These are phyloP conservation scores for Ophiostoma triangulosporum DNA, from an alignment of 2,329 filamentous ascomycete species.

Conservation along the genomic window DNA sequence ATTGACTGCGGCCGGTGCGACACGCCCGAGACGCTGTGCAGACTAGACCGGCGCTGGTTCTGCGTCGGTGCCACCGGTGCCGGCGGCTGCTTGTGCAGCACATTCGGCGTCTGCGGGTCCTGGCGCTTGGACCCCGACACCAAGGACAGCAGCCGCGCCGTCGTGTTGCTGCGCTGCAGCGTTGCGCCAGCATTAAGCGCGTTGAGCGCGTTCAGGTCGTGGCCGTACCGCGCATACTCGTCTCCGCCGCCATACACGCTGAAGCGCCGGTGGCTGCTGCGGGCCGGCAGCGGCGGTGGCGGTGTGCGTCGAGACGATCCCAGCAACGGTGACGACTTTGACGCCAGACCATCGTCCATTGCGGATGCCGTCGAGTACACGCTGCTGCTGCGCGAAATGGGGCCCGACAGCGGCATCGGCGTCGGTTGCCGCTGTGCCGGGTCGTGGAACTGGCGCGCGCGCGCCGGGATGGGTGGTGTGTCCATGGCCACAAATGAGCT, in stretches of 20 bases:
- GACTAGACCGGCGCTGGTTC: not conserved
- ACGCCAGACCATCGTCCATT: not conserved
- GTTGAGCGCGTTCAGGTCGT: not conserved
- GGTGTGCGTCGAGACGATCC: not conserved
- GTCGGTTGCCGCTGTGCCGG: not conserved
- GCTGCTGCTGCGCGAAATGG: constrained; percentile 9
- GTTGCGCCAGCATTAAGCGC: not conserved
- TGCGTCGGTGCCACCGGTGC: not conserved
- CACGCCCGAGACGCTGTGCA: not conserved
- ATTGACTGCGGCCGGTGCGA: not conserved
- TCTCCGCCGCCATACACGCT: constrained; percentile 12
- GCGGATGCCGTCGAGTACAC: constrained; percentile 3
- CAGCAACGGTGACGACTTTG: not conserved
- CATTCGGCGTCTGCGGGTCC: not conserved
- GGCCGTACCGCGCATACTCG: constrained; percentile 4
- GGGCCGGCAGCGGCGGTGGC: constrained; percentile 3
- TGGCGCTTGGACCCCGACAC: not conserved
- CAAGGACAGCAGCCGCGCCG: not conserved
- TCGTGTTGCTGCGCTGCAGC: not conserved
- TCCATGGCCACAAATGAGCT: not conserved
- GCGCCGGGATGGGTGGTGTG: constrained; percentile 5
- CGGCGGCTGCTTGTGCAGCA: not conserved
- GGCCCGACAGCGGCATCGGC: not conserved
- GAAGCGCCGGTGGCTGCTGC: constrained; percentile 11
- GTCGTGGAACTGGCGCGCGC: not conserved